Evolutionary conservation across 1,139 yeast genomes (phyloP), one percentile per base, ranked within the genome.

Genomic region (Kluyveromyces sp.): DNA sequence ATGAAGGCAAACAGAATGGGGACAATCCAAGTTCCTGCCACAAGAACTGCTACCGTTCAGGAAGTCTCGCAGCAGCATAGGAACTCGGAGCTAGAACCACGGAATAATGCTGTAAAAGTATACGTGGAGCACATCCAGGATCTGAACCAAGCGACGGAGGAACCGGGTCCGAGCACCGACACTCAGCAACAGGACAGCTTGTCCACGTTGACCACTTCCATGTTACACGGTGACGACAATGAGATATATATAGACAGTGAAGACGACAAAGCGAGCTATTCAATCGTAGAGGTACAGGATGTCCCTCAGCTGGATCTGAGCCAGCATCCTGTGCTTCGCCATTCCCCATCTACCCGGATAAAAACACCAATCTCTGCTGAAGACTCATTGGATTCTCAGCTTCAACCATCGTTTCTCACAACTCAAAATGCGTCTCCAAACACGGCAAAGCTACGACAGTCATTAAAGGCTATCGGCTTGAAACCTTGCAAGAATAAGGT

Each of bases 11-110:
- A 20, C 2, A 18, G 31, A 37, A 30, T 40, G 3, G 33, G 46
- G 3, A 31, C 34, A 16, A 43, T 59, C 9, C 60, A 60, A 43
- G 58, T 60, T 6, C 62, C 64, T 11, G 62, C 61, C 7, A 58
- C 63, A 8, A 52, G 61, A 42, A 46, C 52, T 1, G 42, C 60
- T 2, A 57, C 61, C 1, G 29, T 38, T 12, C 41, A 38, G 20
- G 41, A 38, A 15, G 15, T 36, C 15, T 22, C 25, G 19, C 12
- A 31, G 37, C 12, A 33, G 18, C 29, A 36, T n/a, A 25, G 28
- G 20, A 26, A 37, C 37, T 8, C 7, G 12, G 12, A 32, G n/a
- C 26, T 9, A 18, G 26, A 33, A 17, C 8, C 13, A 12, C 7
- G 8, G 7, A 33, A 33, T 4, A n/a, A 25, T 11, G 2, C 26